phyloP scores from a whole-genome alignment of 352 stramenopile species.

The Globisporangium polare region DNA sequence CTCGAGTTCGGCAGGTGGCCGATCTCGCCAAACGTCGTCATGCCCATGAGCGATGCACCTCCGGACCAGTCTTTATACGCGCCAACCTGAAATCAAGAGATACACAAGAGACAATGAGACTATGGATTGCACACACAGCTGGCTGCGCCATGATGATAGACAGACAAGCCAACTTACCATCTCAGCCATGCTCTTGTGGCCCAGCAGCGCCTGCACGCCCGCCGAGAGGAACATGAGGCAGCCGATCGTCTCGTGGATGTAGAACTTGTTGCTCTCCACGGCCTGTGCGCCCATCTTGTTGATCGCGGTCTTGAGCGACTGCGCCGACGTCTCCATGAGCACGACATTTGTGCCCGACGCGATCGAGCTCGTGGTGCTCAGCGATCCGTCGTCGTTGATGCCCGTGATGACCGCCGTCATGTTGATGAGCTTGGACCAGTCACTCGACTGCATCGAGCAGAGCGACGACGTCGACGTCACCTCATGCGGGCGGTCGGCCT shows the following conservation, averaged over 20 bases:
- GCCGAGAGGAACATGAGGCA: constrained; percentile 87
- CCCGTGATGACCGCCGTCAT: constrained; percentile 83
- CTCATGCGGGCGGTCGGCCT: constrained; percentile 47
- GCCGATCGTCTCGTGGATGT: constrained; percentile 77
- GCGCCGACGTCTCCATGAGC: constrained; percentile 82
- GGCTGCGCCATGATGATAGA: not conserved
- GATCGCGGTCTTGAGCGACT: constrained; percentile 80
- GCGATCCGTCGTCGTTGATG: constrained; percentile 77
- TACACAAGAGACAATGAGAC: not conserved
- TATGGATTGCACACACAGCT: not conserved
- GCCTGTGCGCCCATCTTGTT: constrained; percentile 84
- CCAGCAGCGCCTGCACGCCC: constrained; percentile 77
- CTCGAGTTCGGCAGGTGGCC: constrained; percentile 76
- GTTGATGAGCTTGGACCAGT: constrained; percentile 83
- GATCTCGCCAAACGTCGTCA: constrained; percentile 88
- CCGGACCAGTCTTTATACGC: constrained; percentile 84
- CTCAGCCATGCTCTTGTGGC: constrained; percentile 86
- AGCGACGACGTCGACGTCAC: constrained; percentile 55
- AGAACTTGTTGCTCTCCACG: constrained; percentile 74
- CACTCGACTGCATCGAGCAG: constrained; percentile 75
- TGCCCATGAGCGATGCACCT: constrained; percentile 76
- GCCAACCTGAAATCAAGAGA: constrained; percentile 45
- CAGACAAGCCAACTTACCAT: constrained; percentile 43
- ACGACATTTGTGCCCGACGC: constrained; percentile 74
- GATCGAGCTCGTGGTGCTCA: constrained; percentile 81